Conservation (phyloP, 805 yeast genomes). For the Ogataea sp. region DNA sequence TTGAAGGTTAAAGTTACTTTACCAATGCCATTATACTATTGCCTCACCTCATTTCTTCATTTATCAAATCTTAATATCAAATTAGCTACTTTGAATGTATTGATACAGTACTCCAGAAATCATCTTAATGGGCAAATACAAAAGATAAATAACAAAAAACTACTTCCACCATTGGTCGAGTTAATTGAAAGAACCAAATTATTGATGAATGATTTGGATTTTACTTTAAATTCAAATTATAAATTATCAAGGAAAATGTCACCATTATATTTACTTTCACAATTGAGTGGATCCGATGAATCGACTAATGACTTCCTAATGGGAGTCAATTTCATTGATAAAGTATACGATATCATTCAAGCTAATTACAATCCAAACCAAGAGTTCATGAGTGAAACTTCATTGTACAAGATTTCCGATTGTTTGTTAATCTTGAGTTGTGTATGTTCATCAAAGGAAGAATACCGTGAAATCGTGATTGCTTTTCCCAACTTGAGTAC, state of each 20-base stretch:
- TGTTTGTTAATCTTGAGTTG: constrained; percentile 30
- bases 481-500: constrained; percentile 24
- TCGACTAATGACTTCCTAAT: constrained; percentile 25
- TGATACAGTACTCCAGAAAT: constrained; percentile 16
- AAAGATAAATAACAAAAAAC: constrained; percentile 12
- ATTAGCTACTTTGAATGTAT: constrained; percentile 20
- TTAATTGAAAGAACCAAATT: constrained; percentile 14
- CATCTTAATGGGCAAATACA: constrained; percentile 9
- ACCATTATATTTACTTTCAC: constrained; percentile 27
- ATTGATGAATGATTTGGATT: constrained; percentile 7
- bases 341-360: constrained; percentile 22
- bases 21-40: constrained; percentile 20
- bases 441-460: constrained; percentile 28
- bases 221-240: constrained; percentile 13
- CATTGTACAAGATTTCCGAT: constrained; percentile 25
- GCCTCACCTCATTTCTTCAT: constrained; percentile 16
- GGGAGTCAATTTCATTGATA: constrained; percentile 23
- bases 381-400: constrained; percentile 17
- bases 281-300: constrained; percentile 25
- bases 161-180: constrained; percentile 16
- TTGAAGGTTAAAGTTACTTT: constrained; percentile 4
- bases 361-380: constrained; percentile 16
- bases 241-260: constrained; percentile 20
- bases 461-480: constrained; percentile 25
- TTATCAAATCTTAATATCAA: constrained; percentile 16